Percentiles rank a stretch among this genome's conserved stretches.
Conservation (phyloP, 495 filamentous ascomycete species). For the Xanthoparmelia taractica region DNA sequence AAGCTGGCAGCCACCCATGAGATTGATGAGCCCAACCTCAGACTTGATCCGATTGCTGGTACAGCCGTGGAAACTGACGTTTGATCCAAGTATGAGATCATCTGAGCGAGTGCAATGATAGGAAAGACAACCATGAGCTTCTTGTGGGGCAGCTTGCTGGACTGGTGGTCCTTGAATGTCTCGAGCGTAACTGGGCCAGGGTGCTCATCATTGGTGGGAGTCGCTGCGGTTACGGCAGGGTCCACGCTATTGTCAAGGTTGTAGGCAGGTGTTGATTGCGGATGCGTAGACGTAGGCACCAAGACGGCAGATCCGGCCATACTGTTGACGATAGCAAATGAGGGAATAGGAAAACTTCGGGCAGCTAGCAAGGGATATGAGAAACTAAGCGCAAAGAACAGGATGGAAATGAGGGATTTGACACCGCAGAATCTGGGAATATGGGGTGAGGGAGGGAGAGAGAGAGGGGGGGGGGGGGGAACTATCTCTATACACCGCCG, state of each 20-base stretch:
- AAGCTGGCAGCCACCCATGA: slow-evolving; percentile 33
- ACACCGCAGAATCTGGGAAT: no score
- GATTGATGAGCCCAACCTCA: slow-evolving; percentile 28
- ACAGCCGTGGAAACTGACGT: slow-evolving; percentile 31
- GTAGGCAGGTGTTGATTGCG: not conserved
- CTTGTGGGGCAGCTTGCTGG: slow-evolving; percentile 18
- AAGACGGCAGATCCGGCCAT: not conserved
- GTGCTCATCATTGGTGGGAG: not conserved
- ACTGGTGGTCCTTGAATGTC: slow-evolving; percentile 16
- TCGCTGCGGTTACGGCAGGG: not conserved
- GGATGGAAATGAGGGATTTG: no score
- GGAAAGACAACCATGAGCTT: slow-evolving; percentile 28
- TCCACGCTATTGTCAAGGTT: not conserved
- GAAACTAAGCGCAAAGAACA: no score
- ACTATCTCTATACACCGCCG: no score
- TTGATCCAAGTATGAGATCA: slow-evolving; percentile 32
- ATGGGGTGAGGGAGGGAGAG: no score
- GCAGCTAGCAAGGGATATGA: no score
- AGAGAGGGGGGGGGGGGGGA: no score
- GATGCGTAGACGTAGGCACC: not conserved
- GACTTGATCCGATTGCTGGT: slow-evolving; percentile 30
- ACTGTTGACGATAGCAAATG: not conserved
- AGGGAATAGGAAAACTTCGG: not conserved
- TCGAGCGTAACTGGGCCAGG: not conserved
- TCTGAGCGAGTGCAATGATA: slow-evolving; percentile 26